phyloP scores from a whole-genome alignment of 129 eudicot genomes.

The Helianthus tuberosus region DNA sequence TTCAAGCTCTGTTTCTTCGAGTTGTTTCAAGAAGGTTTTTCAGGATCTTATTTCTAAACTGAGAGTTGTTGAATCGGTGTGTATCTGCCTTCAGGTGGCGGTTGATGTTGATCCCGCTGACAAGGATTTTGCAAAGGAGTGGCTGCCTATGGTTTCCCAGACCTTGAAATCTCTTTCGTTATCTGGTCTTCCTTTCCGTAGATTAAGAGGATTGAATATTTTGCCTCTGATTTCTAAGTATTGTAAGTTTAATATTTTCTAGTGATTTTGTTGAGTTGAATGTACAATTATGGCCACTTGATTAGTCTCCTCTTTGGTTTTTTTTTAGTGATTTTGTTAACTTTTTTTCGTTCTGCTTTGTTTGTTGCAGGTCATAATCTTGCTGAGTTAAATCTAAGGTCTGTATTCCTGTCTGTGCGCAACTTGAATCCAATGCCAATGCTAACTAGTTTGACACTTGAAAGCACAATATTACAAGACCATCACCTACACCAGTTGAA shows the following conservation, averaged over 20 bases:
- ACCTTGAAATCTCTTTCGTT: conserved; percentile 18
- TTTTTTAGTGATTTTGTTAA: too few relatives aligned
- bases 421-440: conserved; percentile 24
- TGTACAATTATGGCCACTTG: too few relatives aligned
- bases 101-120: not conserved
- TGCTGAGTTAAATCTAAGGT: not conserved
- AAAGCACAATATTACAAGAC: too few relatives aligned
- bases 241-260: not conserved
- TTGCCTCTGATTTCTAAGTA: not conserved
- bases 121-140: conserved; percentile 26
- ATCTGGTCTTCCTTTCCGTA: conserved; percentile 40
- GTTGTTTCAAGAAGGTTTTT: not conserved
- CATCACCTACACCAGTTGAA: too few relatives aligned
- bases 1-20: not conserved
- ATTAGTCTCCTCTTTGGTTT: too few relatives aligned
- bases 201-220: conserved; percentile 39
- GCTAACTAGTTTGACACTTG: too few relatives aligned
- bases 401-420: conserved; percentile 47
- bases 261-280: not conserved
- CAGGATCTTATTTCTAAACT: not conserved
- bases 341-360: not conserved
- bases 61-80: not conserved
- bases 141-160: conserved; percentile 16
- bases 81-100: not conserved
- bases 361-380: not conserved